Conservation (phyloP, 1,284 basidiomycete genomes). For the Moniliophthora roreri region DNA sequence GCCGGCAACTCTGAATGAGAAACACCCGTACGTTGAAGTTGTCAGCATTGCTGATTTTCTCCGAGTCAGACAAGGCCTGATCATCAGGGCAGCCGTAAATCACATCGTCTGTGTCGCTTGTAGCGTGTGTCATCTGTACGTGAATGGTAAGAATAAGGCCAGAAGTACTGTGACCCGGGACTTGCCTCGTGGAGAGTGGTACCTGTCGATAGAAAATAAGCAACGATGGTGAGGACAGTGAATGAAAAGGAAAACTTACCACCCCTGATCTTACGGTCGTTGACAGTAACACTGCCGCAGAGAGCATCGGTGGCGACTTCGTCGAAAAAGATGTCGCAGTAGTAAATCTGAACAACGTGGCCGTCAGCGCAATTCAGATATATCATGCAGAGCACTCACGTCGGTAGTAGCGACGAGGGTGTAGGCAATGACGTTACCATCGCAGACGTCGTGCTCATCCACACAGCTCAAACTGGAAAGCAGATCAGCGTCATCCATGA, state of each 20-base stretch:
- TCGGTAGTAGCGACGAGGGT: conserved; percentile 19
- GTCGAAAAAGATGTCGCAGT: conserved; percentile 22
- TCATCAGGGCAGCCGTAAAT: conserved; percentile 26
- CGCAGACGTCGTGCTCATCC: conserved; percentile 17
- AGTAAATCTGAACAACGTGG: conserved; percentile 18
- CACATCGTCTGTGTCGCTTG: conserved; percentile 23
- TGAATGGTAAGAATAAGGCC: no score
- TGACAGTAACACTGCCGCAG: conserved; percentile 19
- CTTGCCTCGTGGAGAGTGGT: conserved; percentile 20
- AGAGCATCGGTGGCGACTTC: conserved; percentile 16
- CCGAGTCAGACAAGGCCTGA: conserved; percentile 19
- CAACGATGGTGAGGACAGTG: no score
- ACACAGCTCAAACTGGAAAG: conserved; percentile 19
- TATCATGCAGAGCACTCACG: conserved; percentile 12
- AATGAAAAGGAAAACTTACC: no score
- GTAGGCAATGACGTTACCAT: conserved; percentile 20
- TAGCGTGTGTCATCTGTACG: conserved; percentile 24
- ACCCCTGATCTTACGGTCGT: conserved; percentile 17
- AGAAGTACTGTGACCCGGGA: not conserved
- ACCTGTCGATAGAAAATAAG: conserved; percentile 3
- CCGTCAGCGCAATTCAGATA: not conserved
- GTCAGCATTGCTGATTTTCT: conserved; percentile 23
- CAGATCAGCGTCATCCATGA: not conserved
- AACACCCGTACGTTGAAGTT: conserved; percentile 27
- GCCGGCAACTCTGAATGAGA: no score